phyloP scores from a whole-genome alignment of 2,329 filamentous ascomycete species.

The Ceratocystis lukuohia region DNA sequence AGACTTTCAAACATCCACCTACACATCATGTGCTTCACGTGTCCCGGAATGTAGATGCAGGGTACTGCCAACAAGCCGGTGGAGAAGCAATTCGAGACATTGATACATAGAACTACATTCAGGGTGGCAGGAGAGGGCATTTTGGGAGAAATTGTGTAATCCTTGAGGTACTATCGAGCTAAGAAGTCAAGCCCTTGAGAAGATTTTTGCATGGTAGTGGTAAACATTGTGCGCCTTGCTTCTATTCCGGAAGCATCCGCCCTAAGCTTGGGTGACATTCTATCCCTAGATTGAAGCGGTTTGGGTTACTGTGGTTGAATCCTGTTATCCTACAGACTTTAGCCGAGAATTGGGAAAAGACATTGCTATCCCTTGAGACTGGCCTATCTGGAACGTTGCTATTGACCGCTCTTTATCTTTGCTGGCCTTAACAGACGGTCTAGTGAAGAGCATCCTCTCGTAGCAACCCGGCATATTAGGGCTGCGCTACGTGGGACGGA shows the following conservation, averaged over 20 bases:
- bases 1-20: neutral
- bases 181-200: neutral
- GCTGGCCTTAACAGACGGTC: too few species aligned
- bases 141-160: neutral
- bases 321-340: neutral
- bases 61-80: neutral
- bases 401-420: constrained; percentile 1
- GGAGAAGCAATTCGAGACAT: neutral
- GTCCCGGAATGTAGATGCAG: neutral
- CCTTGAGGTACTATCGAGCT: neutral
- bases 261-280: neutral
- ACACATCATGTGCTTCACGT: neutral
- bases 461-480: neutral
- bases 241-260: neutral
- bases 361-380: neutral
- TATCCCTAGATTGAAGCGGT: neutral
- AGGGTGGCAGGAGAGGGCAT: neutral
- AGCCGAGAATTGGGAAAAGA: neutral
- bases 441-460: neutral
- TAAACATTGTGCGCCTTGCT: neutral
- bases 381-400: neutral
- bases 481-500: neutral
- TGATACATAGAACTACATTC: neutral
- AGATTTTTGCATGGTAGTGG: neutral
- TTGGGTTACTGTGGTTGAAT: neutral